Evolutionary conservation across 176 grass and related monocot species (phyloP), one percentile per base, ranked within the genome.

Genomic region (Oryza glaberrima): DNA sequence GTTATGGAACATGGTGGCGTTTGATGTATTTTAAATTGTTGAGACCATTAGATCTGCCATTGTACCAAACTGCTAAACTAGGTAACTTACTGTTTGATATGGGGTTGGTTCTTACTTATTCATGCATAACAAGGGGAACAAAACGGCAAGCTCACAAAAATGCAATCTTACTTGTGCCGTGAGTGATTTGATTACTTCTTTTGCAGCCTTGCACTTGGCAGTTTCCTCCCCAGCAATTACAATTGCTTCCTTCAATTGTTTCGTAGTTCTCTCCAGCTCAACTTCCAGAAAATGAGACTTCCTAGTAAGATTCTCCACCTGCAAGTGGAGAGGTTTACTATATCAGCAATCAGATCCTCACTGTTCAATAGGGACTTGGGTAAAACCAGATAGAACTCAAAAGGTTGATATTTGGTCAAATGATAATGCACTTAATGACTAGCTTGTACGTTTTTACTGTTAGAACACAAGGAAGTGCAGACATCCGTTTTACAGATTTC

Each of bases 151-250:
- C 10, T 70, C 13, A 9, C 14, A 51, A 26, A 85, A 25, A 71
- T 66, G 38, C 70, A 87, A 48, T 85, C 76, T 87, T 91, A 98
- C 95, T 72, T 93, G 93, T 84, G 87, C 85, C 45, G 93, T 95
- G 58, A 98, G 91, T 36, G 93, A 95, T 70, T 95, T 98, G 80
- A 98, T 98, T 85, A 95, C 95, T 87, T 98, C 95, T 75, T 98
- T 98, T 63, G 95, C 91, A 7, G 93, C 95, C 49, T 95, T 98
- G 87, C 95, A 95, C 69, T 95, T 98, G 80, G 93, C 85, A 52
- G 87, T 90, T 90, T 98, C 95, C 25, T 95, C 95, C n/a, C 91
- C 93, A 3, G 91, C 91, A 79, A 98, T 95, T 56, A 80, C 70
- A 87, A 95, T 88, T 73, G 93, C 93, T 73, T 98, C 95, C 82